Evolutionary conservation across 2,329 filamentous ascomycete genomes (phyloP).

Genomic region (Thermothelomyces thermophilus): DNA sequence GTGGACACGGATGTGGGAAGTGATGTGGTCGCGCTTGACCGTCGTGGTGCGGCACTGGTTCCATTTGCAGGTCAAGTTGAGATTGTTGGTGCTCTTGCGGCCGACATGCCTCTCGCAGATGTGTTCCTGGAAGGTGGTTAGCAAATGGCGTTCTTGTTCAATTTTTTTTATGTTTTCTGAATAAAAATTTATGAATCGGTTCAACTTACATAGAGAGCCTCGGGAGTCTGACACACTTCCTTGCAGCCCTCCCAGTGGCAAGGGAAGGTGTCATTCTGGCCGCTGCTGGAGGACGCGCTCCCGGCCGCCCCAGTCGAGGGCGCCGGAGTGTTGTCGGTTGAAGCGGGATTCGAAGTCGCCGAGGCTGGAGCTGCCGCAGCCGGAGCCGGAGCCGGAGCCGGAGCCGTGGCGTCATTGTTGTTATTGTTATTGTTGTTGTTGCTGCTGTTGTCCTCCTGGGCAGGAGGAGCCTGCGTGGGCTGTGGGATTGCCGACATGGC

Average conservation of each 20-base stretch:
- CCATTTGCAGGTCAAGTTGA: slow-evolving; percentile 97
- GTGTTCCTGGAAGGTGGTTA: slow-evolving; percentile 61
- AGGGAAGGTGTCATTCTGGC: slow-evolving; percentile 46
- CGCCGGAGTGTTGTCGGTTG: slow-evolving; percentile 48
- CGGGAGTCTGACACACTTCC: slow-evolving; percentile 53
- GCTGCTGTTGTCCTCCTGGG: not conserved
- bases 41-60: slow-evolving; percentile 92
- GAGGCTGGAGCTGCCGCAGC: slow-evolving; percentile 28
- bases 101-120: slow-evolving; percentile 98
- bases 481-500: slow-evolving; percentile 9
- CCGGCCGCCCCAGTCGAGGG: slow-evolving; percentile 40
- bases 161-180: not conserved
- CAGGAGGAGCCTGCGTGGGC: not conserved
- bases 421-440: too few relatives aligned
- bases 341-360: slow-evolving; percentile 36
- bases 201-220: slow-evolving; percentile 54
- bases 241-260: slow-evolving; percentile 56
- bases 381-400: slow-evolving; percentile 18
- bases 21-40: slow-evolving; percentile 98
- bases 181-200: not conserved
- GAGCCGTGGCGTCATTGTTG: too few relatives aligned
- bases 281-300: slow-evolving; percentile 20
- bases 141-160: not conserved
- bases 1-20: slow-evolving; percentile 95
- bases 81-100: slow-evolving; percentile 97